Base-by-base conservation (phyloP, 139 green algal genomes). In the Marvania coccoides region DNA sequence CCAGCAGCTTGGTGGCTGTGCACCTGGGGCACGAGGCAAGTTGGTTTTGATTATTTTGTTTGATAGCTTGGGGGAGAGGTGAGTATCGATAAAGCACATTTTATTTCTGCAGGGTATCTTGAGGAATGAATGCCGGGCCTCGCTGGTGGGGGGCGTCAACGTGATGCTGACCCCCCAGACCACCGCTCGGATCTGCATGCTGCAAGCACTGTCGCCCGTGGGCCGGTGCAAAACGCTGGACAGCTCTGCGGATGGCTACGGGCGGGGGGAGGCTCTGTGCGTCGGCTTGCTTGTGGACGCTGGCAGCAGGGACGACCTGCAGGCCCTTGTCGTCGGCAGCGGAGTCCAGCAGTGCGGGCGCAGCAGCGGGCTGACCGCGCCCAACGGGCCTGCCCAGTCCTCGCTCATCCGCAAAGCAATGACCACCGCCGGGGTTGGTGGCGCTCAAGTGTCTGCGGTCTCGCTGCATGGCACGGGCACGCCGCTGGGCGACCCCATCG, bases 171-270 rank as follows among this genome's bases (percentile, higher is more conserved):
- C 75, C 5, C 81, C 84, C 15, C 77, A 91, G 37, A 87, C 81
- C 1, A 80, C 71, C 26, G 74, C 78, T 35, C 61, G 63, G 28
- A 78, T 78, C 34, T 70, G 64, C 24, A 40, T 62, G 9, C 38
- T 78, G 47, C 73, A 36, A 63, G 83, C 48, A 76, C 75, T 95
- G 30, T 76, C 87, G 2, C 36, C 70, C 2, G 84, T 88, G 12
- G 88, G 84, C 9, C 74, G 85, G 39, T 95, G 88, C 77, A 94
- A 95, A 70, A 93, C 87, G 3, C 69, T 94, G 12, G 87, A 94
- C 45, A 79, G 75, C 4, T 45, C 58, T 8, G 87, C 88, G 3
- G 85, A 94, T 39, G 88, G 88, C 30, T 95, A 90, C 53, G 87
- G 87, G 24, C 76, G 83, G 10, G 77, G 76, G 2, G 87, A 93